Base-by-base conservation (phyloP, 345 rosid genomes). In the Populus nigra region DNA sequence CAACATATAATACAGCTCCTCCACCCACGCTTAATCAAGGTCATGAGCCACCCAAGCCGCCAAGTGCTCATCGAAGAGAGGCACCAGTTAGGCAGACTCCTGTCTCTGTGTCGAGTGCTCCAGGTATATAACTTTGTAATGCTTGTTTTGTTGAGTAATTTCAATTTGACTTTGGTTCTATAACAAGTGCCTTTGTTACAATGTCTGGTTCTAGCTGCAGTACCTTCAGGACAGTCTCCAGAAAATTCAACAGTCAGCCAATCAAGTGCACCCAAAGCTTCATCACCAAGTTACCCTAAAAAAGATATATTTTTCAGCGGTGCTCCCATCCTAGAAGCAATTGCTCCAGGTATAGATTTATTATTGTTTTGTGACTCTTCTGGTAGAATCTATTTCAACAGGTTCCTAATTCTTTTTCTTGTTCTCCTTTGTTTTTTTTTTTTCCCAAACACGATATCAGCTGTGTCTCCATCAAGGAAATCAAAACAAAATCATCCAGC, bases 401-500 rank as follows among this genome's bases (percentile, higher is more conserved):
- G 62, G 23, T 18, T 73, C 53, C 36, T 73, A 33, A 23, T 29
- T 69, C 33, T 43, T 68, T 74, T 65, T 59, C 78, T 53, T 35
- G 43, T 55, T 77, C 75, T 73, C 31, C 59, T 20, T 20, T n/a
- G 20, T 3, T 53, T 53, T 53, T 53, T 50, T 1, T 53, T 20
- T 20, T 53, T 71, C 50, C 50, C 35, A 77, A 77, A 73, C 72
- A 41, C 72, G 49, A 39, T 72, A 22, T 69, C 89, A 85, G 88
- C 68, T 78, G 81, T 82, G 50, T 78, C 92, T 76, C 90, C 88
- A 17, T 79, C 89, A 73, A 76, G 78, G 79, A 76, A 76, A 22
- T 68, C 53, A 65, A 84, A 81, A 20, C 83, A 72, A 76, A 82
- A 74, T 57, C 76, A 85, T 61, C 86, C 90, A 3, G 78, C 88